A percentile compares a stretch with the other conserved stretches of the same genome.
Evolutionary conservation across 306 rosid genomes (phyloP).

Genomic region (Prunus salicina): DNA sequence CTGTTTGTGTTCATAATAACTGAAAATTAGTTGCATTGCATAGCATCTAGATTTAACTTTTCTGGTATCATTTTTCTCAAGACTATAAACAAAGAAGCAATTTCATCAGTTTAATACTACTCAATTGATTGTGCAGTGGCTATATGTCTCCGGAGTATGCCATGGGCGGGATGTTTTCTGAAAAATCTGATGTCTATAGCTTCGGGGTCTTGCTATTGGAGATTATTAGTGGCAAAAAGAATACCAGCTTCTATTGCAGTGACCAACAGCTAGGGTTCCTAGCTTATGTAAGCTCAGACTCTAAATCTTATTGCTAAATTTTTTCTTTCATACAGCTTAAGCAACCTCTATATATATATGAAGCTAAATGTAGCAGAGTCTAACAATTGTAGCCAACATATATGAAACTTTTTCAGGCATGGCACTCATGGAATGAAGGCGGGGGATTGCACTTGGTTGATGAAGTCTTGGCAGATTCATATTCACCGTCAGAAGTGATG

Average conservation of each 20-base stretch:
- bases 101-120: background rate
- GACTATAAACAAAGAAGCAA: background rate
- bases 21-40: background rate
- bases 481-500: background rate
- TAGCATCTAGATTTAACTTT: background rate
- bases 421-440: constrained; percentile 17
- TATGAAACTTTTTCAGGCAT: background rate
- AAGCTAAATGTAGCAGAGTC: background rate
- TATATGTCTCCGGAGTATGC: constrained; percentile 39
- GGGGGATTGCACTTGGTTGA: background rate
- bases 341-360: background rate
- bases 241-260: constrained; percentile 12
- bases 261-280: constrained; percentile 17
- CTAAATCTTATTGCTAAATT: background rate
- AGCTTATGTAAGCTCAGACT: constrained; percentile 21
- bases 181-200: constrained; percentile 33
- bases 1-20: background rate
- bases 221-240: constrained; percentile 28
- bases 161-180: constrained; percentile 14
- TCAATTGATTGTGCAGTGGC: constrained; percentile 2
- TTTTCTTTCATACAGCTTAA: background rate
- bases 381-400: no score
- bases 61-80: no score
- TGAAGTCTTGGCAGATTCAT: background rate
- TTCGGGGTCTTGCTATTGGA: constrained; percentile 32